phyloP scores from a whole-genome alignment of 495 filamentous ascomycete genomes.

The Neurospora sp. region DNA sequence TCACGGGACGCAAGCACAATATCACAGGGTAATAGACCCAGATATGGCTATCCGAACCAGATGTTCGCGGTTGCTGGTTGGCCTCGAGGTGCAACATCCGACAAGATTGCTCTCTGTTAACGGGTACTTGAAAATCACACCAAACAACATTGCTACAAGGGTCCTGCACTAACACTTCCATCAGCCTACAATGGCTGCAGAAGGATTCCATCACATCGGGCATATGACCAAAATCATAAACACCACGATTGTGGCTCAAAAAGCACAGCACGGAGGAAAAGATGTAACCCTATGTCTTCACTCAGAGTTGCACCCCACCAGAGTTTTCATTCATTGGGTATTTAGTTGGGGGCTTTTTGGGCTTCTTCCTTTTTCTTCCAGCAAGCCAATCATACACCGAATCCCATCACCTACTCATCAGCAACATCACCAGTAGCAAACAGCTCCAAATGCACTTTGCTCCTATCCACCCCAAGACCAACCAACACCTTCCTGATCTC shows the following conservation, averaged over 20 bases:
- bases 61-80: not conserved
- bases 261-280: not conserved
- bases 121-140: not conserved
- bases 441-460: conserved; percentile 53
- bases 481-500: conserved; percentile 40
- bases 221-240: not conserved
- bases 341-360: not conserved
- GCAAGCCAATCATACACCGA: not conserved
- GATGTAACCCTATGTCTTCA: not conserved
- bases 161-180: not conserved
- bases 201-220: not conserved
- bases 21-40: not conserved
- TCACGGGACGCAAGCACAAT: not conserved
- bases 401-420: conserved; percentile 3
- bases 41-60: not conserved
- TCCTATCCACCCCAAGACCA: conserved; percentile 39
- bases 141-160: fast-evolving
- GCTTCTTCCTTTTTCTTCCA: not conserved
- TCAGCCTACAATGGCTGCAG: not conserved
- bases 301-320: not conserved
- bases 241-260: not conserved
- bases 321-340: not conserved
- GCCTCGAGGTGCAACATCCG: not conserved
- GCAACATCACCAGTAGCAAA: conserved; percentile 51
- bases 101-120: not conserved